Evolutionary conservation across 106 monocot genomes (phyloP), one percentile per base, ranked within the genome.

Genomic region (Platanthera zijinensis): DNA sequence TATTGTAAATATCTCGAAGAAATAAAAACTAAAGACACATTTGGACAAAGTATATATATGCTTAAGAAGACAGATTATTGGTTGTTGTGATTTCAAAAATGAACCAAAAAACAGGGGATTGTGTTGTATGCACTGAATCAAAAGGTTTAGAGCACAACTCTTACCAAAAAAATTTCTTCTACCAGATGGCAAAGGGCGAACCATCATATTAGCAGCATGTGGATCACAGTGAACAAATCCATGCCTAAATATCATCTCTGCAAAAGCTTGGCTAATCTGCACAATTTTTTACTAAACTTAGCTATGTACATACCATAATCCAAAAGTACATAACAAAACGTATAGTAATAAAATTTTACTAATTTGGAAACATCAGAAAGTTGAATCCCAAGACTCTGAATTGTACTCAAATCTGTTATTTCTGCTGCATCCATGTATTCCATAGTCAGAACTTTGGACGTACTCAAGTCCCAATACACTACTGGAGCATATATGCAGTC

Each of bases 191-290:
- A 89, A 71, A 83, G 93, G 87, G 39, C 96, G 86, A 53, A 93
- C 87, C 96, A 96, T 93, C 93, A 96, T 79, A 66, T 96, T 96
- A 56, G 96, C 96, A 85, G 96, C 90, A 90, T 96, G 96, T 52
- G 96, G 96, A 66, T 96, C 96, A 82, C 96, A 96, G 75, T 96
- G 96, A 51, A 96, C 96, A 84, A 96, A 96, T 75, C 96, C 96
- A 83, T 96, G 96, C 84, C 81, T 96, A 84, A 90, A 96, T 39
- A 77, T 96, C 96, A 96, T 96, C 84, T 96, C 96, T 13, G 96
- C 85, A 86, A 93, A 96, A 70, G 84, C 84, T 84, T 84, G 80
- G 75, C 80, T 93, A 52, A 94, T 85, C 94, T 94, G 74, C 72
- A 87, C 12, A 4, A 57, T 10, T 69, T 76, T 72, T 70, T 46